phyloP scores from a whole-genome alignment of 345 rosid species.

The Citrus maxima region DNA sequence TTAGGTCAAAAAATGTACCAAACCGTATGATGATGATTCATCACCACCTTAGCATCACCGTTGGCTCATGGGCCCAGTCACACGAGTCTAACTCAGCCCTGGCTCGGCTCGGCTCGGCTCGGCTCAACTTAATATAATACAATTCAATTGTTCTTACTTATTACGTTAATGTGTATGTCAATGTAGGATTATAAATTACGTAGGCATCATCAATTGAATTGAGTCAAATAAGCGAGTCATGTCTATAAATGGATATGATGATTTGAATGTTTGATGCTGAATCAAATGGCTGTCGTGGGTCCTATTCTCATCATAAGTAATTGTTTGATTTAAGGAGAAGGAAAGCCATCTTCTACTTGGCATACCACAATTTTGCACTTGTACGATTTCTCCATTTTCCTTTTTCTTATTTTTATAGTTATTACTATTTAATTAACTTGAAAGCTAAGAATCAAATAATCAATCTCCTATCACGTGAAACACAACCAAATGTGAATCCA shows the following conservation, averaged over 20 bases:
- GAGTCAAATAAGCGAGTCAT: background rate
- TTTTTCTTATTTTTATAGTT: background rate
- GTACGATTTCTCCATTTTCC: background rate
- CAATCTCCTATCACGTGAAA: constrained; percentile 31
- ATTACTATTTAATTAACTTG: constrained; percentile 22
- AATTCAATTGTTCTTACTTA: background rate
- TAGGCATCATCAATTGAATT: background rate
- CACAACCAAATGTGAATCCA: background rate
- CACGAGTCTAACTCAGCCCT: too few relatives aligned
- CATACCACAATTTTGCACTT: background rate
- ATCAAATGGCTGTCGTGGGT: background rate
- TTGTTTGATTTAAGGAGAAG: too few relatives aligned
- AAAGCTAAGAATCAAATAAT: constrained; percentile 37
- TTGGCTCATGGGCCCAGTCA: too few relatives aligned
- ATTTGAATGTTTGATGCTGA: background rate
- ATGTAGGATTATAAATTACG: background rate
- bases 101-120: background rate
- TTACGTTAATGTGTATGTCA: background rate
- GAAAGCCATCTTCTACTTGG: background rate
- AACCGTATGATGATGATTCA: too few relatives aligned
- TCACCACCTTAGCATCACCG: too few relatives aligned
- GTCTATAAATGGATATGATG: background rate
- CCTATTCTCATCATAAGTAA: constrained; percentile 1
- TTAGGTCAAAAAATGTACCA: too few relatives aligned
- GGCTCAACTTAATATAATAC: background rate